A percentile compares a stretch with the other conserved stretches of the same genome.
Evolutionary conservation across 2,329 filamentous ascomycete species (phyloP).

Genomic region (Chaetomium olivaceum): DNA sequence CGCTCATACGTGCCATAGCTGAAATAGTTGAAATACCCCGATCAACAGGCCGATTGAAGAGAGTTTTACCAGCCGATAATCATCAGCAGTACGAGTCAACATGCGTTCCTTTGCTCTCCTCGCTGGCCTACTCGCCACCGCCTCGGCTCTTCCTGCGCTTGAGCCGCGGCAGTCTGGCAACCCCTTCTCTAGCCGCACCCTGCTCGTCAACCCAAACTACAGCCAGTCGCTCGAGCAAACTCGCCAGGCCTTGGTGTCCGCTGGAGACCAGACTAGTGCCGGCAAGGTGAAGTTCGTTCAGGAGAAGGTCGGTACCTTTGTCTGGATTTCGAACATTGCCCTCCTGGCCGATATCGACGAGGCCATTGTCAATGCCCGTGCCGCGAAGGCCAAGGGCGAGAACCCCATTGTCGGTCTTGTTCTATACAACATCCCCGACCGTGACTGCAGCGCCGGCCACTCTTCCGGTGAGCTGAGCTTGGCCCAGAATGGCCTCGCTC

Average conservation of each 20-base stretch:
- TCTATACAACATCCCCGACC: conserved; percentile 47
- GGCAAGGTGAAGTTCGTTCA: conserved; percentile 43
- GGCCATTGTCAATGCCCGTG: conserved; percentile 41
- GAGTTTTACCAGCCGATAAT: not conserved
- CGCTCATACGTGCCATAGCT: not conserved
- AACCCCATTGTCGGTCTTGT: conserved; percentile 46
- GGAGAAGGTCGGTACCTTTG: conserved; percentile 43
- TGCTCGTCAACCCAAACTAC: conserved; percentile 49
- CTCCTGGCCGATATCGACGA: conserved; percentile 41
- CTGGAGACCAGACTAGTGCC: conserved; percentile 44
- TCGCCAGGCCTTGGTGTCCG: conserved; percentile 37
- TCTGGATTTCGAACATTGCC: conserved; percentile 44
- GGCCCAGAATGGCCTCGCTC: conserved; percentile 31
- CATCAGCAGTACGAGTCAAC: not conserved
- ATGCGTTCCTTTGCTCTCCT: conserved; percentile 13
- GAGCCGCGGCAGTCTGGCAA: conserved; percentile 34
- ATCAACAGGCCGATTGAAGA: not conserved
- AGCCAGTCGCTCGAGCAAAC: conserved; percentile 42
- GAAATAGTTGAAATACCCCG: not conserved
- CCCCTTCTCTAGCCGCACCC: conserved; percentile 49
- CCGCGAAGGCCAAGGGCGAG: conserved; percentile 38
- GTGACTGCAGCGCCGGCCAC: conserved; percentile 47
- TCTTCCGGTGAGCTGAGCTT: conserved; percentile 43
- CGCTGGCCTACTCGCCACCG: conserved; percentile 16
- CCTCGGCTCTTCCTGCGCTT: conserved; percentile 20